Conservation (phyloP, 169 alveolate species). For the Cryptosporidium meleagridis region DNA sequence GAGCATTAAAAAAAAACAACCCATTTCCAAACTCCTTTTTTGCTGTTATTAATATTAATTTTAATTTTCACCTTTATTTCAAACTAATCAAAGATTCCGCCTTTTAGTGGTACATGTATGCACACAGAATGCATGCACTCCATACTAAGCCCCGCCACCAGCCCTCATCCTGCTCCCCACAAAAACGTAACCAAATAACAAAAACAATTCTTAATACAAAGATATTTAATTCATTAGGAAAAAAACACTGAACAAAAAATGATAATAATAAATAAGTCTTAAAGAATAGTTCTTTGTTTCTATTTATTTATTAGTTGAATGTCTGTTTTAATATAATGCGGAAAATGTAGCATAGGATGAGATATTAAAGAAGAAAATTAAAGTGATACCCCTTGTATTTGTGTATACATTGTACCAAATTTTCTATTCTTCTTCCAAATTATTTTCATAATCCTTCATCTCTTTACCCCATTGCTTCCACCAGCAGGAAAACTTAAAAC, state of each 20-base stretch:
- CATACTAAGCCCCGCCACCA: not conserved
- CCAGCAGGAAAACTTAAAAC: constrained; percentile 46
- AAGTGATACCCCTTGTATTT: no score
- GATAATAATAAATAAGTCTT: not conserved
- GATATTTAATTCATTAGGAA: not conserved
- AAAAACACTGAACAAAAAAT: not conserved
- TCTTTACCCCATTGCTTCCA: constrained; percentile 29
- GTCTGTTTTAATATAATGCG: constrained; percentile 26
- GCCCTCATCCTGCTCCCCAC: not conserved
- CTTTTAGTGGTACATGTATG: not conserved
- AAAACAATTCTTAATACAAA: no score
- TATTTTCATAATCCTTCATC: no score
- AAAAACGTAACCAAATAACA: not conserved
- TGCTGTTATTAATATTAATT: no score
- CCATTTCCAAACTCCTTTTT: not conserved
- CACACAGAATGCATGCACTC: not conserved
- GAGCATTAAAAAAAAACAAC: no score
- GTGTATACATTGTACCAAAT: no score
- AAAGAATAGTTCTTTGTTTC: constrained; percentile 15
- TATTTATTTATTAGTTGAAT: constrained; percentile 1
- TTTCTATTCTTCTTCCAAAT: no score
- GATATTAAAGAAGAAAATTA: no score
- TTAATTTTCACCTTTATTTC: no score
- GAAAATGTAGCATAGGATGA: constrained; percentile 10
- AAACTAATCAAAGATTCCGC: not conserved